Percentiles rank a stretch among this genome's conserved stretches.
Evolutionary conservation across 805 yeast genomes (phyloP).

Genomic region (Starmerella apicola): DNA sequence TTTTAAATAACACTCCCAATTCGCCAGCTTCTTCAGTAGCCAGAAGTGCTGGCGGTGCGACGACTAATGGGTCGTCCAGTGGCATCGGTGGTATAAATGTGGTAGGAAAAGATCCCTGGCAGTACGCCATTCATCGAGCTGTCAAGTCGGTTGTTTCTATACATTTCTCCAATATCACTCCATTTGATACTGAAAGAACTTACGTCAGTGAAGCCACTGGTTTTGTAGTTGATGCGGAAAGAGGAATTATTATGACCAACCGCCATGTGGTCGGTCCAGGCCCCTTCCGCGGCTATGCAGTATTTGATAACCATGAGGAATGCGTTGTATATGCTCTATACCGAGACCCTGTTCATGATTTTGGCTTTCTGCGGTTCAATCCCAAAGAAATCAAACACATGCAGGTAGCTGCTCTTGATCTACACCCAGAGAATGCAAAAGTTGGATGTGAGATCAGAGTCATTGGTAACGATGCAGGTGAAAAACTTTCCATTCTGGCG

Average conservation of each 20-base stretch:
- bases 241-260: conserved; percentile 79
- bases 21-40: not conserved
- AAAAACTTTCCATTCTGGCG: conserved; percentile 73
- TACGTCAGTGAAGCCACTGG: conserved; percentile 82
- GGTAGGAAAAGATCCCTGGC: conserved; percentile 51
- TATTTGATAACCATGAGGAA: conserved; percentile 90
- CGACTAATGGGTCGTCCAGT: too few species aligned
- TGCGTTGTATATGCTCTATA: conserved; percentile 74
- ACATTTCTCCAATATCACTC: conserved; percentile 74
- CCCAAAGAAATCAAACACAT: conserved; percentile 62
- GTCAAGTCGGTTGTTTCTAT: conserved; percentile 80
- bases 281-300: conserved; percentile 82
- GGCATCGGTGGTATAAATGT: too few species aligned
- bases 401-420: conserved; percentile 49
- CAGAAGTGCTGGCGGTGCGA: too few species aligned
- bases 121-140: conserved; percentile 63
- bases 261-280: conserved; percentile 95
- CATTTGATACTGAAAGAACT: conserved; percentile 76
- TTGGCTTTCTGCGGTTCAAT: conserved; percentile 74
- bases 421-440: conserved; percentile 70
- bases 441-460: conserved; percentile 93
- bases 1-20: not conserved
- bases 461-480: conserved; percentile 95
- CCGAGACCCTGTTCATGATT: conserved; percentile 91
- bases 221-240: conserved; percentile 71